Base-by-base conservation (phyloP, 2,329 filamentous ascomycete species). In the Fusarium clavum region DNA sequence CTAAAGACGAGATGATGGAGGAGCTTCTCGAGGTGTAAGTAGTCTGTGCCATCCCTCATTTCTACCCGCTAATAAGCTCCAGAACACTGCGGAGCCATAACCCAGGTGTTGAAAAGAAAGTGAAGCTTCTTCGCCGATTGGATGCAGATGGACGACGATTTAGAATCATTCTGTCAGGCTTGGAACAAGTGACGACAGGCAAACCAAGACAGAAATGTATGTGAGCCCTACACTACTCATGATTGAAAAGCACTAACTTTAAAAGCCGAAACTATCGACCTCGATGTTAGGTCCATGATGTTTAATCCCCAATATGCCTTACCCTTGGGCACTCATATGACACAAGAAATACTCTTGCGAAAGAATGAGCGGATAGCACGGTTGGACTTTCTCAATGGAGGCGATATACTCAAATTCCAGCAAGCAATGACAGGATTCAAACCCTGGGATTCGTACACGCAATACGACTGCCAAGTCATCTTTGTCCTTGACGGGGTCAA, bases 401-500 rank as follows among this genome's bases (percentile, higher is more conserved):
- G 71, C 16, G 73, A 78, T 34, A 65, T 76, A 22, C 57, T 79
- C 4, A 76, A 73, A 46, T 79, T 80, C 22, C 78, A 80, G 34
- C 78, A 80, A 47, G 78, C 75, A 5, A 54, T 79, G 12, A 80
- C 76, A 8, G 77, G 78, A 1, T 80, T 76, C 60, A 79, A 78
- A 47, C 71, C 73, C 0, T 79, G 72, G 64, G 73, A 70, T 6
- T 69, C 58, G 18, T 77, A 76, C 27, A 71, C 64, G 3, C 74
- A 79, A 63, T 78, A 73, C 16, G 58, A 74, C 10, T 73, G 70
- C 14, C 58, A 67, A 32, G 77, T 75, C 29, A 78, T 71, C 46
- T 79, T 79, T 34, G 74, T 79, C 7, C 47, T 78, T 4, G 67
- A 71, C 5, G 75, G 75, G 5, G 43, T 67, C 40, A 64, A 62